Conservation (phyloP, 345 rosid species). For the Gossypium herbaceum region DNA sequence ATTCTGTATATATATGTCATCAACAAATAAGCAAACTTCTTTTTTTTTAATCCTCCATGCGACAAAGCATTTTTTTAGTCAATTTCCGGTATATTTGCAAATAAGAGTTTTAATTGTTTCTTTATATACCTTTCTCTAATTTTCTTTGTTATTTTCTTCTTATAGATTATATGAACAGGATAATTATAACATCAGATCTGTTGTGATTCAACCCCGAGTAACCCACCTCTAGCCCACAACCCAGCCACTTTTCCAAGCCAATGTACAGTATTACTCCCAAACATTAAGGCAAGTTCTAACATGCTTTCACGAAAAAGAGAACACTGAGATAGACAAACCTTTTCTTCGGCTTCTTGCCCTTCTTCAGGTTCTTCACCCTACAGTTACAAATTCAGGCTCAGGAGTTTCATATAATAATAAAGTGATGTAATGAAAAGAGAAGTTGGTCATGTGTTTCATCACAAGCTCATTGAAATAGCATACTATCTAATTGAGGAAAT, state of each 20-base stretch:
- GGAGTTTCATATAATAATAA: constrained; percentile 1
- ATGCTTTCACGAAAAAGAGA: background rate
- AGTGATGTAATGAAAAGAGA: constrained; percentile 10
- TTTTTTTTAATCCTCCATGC: too few species aligned
- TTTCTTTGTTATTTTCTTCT: background rate
- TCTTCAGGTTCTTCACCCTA: constrained; percentile 83
- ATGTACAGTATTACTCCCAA: background rate
- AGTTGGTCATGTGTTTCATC: constrained; percentile 7
- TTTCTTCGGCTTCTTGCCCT: constrained; percentile 56
- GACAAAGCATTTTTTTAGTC: too few species aligned
- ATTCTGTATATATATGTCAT: too few species aligned
- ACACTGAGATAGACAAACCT: constrained; percentile 40
- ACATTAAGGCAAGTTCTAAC: background rate
- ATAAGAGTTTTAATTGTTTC: background rate
- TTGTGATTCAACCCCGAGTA: background rate
- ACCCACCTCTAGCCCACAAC: background rate
- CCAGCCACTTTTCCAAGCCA: background rate
- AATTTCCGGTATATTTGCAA: background rate
- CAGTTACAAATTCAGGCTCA: constrained; percentile 27
- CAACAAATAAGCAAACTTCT: too few species aligned
- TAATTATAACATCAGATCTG: background rate
- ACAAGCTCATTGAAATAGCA: background rate
- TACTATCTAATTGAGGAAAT: constrained; percentile 18
- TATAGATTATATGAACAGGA: background rate
- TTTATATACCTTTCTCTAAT: background rate